Evolutionary conservation across 116 monocot species (phyloP), one percentile per base, ranked within the genome.

Genomic region (Dioscorea cayenensis): DNA sequence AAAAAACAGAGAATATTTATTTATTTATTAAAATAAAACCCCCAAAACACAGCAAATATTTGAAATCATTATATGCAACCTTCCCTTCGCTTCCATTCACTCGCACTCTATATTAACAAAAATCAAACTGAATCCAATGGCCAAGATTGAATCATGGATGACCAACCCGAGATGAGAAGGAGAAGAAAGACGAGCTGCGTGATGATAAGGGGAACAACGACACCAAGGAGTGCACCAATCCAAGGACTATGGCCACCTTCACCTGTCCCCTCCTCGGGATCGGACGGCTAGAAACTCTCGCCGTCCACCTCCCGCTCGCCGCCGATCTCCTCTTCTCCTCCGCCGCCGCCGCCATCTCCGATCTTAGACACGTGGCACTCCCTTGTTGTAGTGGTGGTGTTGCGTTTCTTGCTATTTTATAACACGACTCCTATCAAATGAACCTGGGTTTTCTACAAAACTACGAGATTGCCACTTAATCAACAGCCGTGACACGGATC

Each of bases 201-300:
- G 36, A 13, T 5, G 36, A n/a, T 28, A 17, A 9, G 60, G 35
- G 19, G 71, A 72, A 43, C 21, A 72, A 36, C 3, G 37, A 1
- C 3, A 14, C 38, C 63, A 72, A 19, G 3, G 63, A 38, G 8
- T 63, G 72, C 10, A 60, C 63, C 63, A 72, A 14, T 13, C 49
- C 48, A 16, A 49, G 13, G 23, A 74, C 65, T 35, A 74, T 74
- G n/a, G 51, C 74, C 28, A 74, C 52, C 66, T 74, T 74, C 63
- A 72, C 72, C 48, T 72, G 72, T 3, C 72, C 72, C 48, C 72
- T 37, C 63, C 35, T 60, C 17, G 71, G 71, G 18, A 71, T 71
- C 21, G 61, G 71, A 17, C 61, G 71, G 19, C 59, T 37, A 9
- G 66, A 16, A 27, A 51, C 35, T 28, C 19, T n/a, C 29, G 13